A percentile compares a stretch with the other conserved stretches of the same genome.
Conservation (phyloP, 2,329 filamentous ascomycete genomes). For the Dothiorella sarmentorum region DNA sequence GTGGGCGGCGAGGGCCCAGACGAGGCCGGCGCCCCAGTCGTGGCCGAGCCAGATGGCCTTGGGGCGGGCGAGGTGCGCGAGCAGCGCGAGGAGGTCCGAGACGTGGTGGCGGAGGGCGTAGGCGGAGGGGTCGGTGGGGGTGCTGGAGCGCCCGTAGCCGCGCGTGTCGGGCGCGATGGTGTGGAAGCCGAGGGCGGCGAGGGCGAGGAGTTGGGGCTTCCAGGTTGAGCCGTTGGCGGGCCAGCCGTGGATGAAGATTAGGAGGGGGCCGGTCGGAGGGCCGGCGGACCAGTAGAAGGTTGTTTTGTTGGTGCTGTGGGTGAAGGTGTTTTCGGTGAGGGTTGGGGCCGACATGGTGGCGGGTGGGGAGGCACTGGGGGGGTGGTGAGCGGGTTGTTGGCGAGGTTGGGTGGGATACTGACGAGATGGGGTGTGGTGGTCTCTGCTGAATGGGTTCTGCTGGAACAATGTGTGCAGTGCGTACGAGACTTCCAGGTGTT, state of each 20-base stretch:
- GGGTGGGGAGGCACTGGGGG: too few relatives aligned
- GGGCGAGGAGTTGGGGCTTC: conserved; percentile 34
- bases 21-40: conserved; percentile 42
- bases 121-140: conserved; percentile 26
- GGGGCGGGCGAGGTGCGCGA: conserved; percentile 36
- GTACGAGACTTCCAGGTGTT: too few relatives aligned
- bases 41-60: conserved; percentile 50
- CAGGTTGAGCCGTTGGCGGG: conserved; percentile 36
- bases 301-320: conserved; percentile 24
- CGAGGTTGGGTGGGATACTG: too few relatives aligned
- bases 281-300: conserved; percentile 29
- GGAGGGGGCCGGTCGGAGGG: conserved; percentile 23
- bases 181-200: conserved; percentile 23
- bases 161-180: conserved; percentile 34
- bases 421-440: too few relatives aligned
- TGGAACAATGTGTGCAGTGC: too few relatives aligned
- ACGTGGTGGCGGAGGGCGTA: conserved; percentile 32
- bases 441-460: too few relatives aligned
- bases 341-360: not conserved
- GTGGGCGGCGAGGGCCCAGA: conserved; percentile 30
- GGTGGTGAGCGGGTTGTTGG: too few relatives aligned
- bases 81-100: conserved; percentile 35
- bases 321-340: conserved; percentile 23
- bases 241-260: conserved; percentile 34
- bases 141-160: conserved; percentile 36